These are phyloP conservation scores for Verticillium longisporum DNA, from an alignment of 2,329 filamentous ascomycete species.

Conservation along the genomic window DNA sequence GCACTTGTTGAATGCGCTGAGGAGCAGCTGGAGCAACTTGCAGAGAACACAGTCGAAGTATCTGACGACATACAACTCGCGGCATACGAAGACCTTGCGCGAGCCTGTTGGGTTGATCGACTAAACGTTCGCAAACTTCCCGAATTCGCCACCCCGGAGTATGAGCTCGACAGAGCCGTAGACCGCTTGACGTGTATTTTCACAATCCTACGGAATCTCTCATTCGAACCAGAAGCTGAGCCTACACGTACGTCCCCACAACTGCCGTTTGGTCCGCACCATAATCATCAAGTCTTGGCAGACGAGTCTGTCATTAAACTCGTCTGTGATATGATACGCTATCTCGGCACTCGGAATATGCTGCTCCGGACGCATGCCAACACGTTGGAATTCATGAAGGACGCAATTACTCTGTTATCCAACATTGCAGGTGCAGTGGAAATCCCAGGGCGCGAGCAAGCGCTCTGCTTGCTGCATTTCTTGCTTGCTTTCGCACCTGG, in stretches of 20 bases:
- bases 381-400: conserved; percentile 95
- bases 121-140: conserved; percentile 65
- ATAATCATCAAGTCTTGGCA: conserved; percentile 68
- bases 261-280: not conserved
- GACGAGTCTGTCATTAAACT: conserved; percentile 76
- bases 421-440: conserved; percentile 79
- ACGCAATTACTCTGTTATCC: conserved; percentile 80
- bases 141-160: conserved; percentile 67
- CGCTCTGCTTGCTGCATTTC: conserved; percentile 79
- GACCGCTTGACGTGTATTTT: conserved; percentile 86
- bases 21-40: conserved; percentile 77
- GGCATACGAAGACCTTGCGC: conserved; percentile 80
- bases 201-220: conserved; percentile 87
- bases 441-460: conserved; percentile 80
- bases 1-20: conserved; percentile 86
- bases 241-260: not conserved
- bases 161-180: conserved; percentile 79
- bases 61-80: conserved; percentile 79
- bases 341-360: conserved; percentile 83
- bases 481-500: conserved; percentile 82
- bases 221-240: conserved; percentile 43
- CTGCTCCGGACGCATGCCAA: conserved; percentile 76
- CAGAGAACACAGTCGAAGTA: conserved; percentile 76
- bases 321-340: conserved; percentile 73
- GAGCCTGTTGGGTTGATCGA: conserved; percentile 69